Evolutionary conservation across 2,329 filamentous ascomycete genomes (phyloP).

Genomic region (Fusarium azukiicola): DNA sequence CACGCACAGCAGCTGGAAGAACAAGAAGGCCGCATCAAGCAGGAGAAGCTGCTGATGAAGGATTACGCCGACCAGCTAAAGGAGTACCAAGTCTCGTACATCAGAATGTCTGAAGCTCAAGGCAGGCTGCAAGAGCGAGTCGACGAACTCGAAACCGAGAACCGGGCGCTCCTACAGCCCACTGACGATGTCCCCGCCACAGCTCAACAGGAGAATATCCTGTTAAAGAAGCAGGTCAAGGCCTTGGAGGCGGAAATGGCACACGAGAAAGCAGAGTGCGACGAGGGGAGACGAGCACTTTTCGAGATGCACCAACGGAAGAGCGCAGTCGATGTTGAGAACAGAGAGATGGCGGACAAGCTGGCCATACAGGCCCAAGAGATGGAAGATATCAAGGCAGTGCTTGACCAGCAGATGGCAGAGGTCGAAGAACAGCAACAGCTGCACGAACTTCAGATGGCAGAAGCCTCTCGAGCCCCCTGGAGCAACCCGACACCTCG

Average conservation of each 20-base stretch:
- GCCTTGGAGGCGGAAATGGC: not conserved
- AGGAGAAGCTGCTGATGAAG: not conserved
- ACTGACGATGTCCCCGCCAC: not conserved
- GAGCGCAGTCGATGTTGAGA: not conserved
- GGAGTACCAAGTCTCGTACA: constrained; percentile 15
- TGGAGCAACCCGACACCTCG: constrained; percentile 15
- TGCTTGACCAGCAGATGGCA: not conserved
- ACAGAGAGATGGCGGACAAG: not conserved
- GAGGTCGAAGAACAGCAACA: constrained; percentile 6
- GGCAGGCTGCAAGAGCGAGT: not conserved
- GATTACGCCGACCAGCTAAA: not conserved
- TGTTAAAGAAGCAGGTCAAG: not conserved
- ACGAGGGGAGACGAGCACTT: not conserved
- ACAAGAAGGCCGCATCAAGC: not conserved
- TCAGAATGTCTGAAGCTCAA: not conserved
- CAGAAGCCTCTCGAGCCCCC: not conserved
- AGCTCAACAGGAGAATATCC: not conserved
- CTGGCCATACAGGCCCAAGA: constrained; percentile 5
- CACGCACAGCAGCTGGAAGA: not conserved
- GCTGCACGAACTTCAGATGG: not conserved
- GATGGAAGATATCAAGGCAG: not conserved
- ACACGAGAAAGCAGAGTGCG: not conserved
- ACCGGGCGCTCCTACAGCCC: not conserved
- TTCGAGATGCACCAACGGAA: constrained; percentile 5
- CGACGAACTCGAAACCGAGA: not conserved